These are phyloP conservation scores for Zhuliangozyma blackwelliae DNA, from an alignment of 1,139 yeast species.

Conservation along the genomic window DNA sequence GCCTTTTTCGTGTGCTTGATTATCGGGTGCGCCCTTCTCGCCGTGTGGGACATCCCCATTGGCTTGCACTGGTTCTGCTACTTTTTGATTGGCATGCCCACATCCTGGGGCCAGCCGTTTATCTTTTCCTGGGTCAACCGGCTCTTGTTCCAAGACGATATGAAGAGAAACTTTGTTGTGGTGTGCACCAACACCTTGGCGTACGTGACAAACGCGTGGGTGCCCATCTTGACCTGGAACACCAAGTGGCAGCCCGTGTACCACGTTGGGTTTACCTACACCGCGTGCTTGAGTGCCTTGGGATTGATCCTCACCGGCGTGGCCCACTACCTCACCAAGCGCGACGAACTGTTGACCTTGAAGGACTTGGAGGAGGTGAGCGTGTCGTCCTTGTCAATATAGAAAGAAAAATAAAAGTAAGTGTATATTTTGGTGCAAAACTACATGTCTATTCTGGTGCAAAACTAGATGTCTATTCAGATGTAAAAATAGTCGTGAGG, in stretches of 20 bases:
- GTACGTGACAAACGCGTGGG: conserved; percentile 49
- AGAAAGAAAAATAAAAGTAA: no score
- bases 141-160: conserved; percentile 37
- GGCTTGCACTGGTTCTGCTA: conserved; percentile 49
- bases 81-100: conserved; percentile 44
- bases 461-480: conserved; percentile 1
- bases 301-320: conserved; percentile 36
- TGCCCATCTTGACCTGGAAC: conserved; percentile 45
- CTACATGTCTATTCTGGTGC: background rate
- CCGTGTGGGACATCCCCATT: conserved; percentile 44
- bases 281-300: conserved; percentile 37
- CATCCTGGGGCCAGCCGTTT: conserved; percentile 40
- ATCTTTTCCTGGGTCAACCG: conserved; percentile 57
- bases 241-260: conserved; percentile 48
- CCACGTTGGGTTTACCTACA: conserved; percentile 47
- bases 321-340: conserved; percentile 25
- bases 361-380: background rate
- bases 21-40: conserved; percentile 40
- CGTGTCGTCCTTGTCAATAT: background rate
- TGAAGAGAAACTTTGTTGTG: conserved; percentile 48
- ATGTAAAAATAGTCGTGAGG: conserved; percentile 6
- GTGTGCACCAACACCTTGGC: conserved; percentile 50
- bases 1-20: conserved; percentile 32
- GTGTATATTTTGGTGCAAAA: no score
- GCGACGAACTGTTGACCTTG: conserved; percentile 20